phyloP scores from a whole-genome alignment of 495 filamentous ascomycete genomes.

The Letharia lupina region DNA sequence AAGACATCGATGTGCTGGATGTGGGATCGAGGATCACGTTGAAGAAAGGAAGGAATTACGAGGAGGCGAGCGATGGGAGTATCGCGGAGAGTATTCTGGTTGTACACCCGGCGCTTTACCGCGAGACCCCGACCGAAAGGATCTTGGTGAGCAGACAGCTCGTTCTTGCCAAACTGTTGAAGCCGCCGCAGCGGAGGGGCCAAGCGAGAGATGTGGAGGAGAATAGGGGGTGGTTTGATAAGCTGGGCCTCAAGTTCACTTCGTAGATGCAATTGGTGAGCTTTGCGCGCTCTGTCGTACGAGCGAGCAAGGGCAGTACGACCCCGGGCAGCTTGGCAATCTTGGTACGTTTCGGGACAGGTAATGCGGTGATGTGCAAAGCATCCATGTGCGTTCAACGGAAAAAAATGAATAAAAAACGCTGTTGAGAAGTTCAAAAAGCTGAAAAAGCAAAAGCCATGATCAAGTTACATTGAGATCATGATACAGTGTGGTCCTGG shows the following conservation, averaged over 20 bases:
- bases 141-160: constrained; percentile 8
- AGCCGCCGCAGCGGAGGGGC: neutral
- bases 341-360: too few species aligned
- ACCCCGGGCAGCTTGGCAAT: too few species aligned
- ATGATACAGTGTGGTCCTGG: too few species aligned
- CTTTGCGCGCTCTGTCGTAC: neutral
- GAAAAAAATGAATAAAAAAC: too few species aligned
- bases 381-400: too few species aligned
- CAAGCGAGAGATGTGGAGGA: constrained; percentile 3
- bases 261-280: neutral
- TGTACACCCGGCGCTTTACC: constrained; percentile 6
- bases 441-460: too few species aligned
- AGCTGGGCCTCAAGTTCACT: neutral
- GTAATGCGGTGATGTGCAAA: too few species aligned
- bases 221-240: neutral
- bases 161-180: neutral
- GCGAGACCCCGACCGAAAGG: neutral
- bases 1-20: neutral
- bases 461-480: too few species aligned
- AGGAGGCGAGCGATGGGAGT: neutral
- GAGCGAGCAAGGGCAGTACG: too few species aligned
- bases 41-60: neutral
- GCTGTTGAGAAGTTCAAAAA: too few species aligned
- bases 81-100: constrained; percentile 3
- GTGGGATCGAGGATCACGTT: neutral